phyloP scores from a whole-genome alignment of 345 rosid species.

The Aquilaria sinensis region DNA sequence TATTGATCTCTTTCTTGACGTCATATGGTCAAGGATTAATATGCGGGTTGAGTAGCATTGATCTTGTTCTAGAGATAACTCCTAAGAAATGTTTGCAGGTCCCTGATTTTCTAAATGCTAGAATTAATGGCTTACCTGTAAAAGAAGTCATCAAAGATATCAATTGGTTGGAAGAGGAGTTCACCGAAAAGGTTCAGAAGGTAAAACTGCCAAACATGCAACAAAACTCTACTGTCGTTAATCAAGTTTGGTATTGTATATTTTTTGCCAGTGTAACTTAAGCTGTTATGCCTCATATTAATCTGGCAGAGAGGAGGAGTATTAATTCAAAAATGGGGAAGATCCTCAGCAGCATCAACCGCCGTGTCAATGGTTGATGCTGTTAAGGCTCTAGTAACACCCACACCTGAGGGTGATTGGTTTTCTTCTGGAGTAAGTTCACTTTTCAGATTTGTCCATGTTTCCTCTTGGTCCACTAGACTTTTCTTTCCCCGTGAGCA shows the following conservation, averaged over 20 bases:
- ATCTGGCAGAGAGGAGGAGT: slow-evolving; percentile 84
- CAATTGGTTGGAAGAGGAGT: slow-evolving; percentile 91
- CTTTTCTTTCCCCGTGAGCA: too few relatives aligned
- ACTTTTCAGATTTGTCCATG: background rate
- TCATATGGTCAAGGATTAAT: slow-evolving; percentile 1
- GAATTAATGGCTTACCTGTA: slow-evolving; percentile 72
- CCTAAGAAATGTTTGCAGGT: slow-evolving; percentile 36
- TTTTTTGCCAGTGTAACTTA: background rate
- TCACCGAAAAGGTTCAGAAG: slow-evolving; percentile 91
- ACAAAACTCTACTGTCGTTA: background rate
- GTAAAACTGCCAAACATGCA: slow-evolving; percentile 24
- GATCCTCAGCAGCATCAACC: slow-evolving; percentile 99
- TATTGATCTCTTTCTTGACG: too few relatives aligned
- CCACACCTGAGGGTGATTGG: slow-evolving; percentile 96
- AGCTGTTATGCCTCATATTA: slow-evolving; percentile 5
- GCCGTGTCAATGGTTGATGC: slow-evolving; percentile 90
- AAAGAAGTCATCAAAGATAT: slow-evolving; percentile 89
- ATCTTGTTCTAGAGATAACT: background rate
- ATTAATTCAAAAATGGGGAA: slow-evolving; percentile 95
- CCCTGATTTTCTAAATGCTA: slow-evolving; percentile 94
- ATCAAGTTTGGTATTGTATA: background rate
- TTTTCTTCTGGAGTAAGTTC: slow-evolving; percentile 85
- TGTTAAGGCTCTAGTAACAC: slow-evolving; percentile 80
- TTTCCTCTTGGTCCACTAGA: slow-evolving; percentile 4
- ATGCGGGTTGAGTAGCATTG: background rate